Conservation (phyloP, 345 rosid genomes). For the Ceriops decandra region DNA sequence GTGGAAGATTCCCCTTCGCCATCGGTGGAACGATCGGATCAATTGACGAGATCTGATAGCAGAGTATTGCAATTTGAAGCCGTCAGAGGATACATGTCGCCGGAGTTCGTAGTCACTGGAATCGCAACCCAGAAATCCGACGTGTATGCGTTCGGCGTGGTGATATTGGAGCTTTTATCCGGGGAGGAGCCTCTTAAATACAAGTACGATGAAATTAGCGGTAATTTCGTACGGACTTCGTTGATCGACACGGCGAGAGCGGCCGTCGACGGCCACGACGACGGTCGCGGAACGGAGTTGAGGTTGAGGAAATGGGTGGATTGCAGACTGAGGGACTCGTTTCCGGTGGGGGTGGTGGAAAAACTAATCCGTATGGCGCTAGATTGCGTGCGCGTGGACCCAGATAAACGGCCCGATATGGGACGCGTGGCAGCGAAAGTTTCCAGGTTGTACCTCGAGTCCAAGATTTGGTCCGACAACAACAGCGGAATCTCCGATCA, state of each 20-base stretch:
- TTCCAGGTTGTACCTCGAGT: conserved; percentile 61
- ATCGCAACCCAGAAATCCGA: conserved; percentile 70
- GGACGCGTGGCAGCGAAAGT: conserved; percentile 77
- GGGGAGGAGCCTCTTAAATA: conserved; percentile 77
- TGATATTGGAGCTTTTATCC: conserved; percentile 67
- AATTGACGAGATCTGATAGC: conserved; percentile 25
- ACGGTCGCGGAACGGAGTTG: conserved; percentile 22
- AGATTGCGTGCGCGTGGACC: conserved; percentile 62
- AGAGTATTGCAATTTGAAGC: conserved; percentile 54
- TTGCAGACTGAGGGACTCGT: conserved; percentile 66
- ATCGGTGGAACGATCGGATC: conserved; percentile 22
- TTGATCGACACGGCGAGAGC: conserved; percentile 54
- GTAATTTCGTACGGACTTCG: conserved; percentile 50
- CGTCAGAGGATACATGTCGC: conserved; percentile 81
- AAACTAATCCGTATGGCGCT: conserved; percentile 53
- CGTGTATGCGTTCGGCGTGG: conserved; percentile 73
- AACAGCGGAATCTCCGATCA: conserved; percentile 36
- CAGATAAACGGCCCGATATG: conserved; percentile 70
- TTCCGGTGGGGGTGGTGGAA: conserved; percentile 65
- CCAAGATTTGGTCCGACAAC: conserved; percentile 52
- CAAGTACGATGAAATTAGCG: conserved; percentile 39
- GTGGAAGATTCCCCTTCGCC: background rate
- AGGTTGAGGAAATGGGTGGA: conserved; percentile 71
- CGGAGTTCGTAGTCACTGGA: conserved; percentile 56
- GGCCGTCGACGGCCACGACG: conserved; percentile 33